phyloP scores from a whole-genome alignment of 2,329 filamentous ascomycete species.

The Didymella pomorum region DNA sequence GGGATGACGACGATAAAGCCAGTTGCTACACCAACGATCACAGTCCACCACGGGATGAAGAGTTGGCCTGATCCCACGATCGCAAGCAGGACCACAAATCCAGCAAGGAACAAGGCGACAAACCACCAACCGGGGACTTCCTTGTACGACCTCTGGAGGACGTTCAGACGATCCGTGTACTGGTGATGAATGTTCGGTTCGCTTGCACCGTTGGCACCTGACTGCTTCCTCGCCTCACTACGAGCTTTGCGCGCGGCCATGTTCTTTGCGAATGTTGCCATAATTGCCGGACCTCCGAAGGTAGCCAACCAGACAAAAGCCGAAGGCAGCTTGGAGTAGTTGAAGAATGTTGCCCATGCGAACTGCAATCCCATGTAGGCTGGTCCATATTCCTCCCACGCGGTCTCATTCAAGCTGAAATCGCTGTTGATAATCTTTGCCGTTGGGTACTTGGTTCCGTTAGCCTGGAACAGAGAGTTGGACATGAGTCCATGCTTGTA shows the following conservation, averaged over 20 bases:
- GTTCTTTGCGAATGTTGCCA: slow-evolving; percentile 54
- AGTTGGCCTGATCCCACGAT: slow-evolving; percentile 62
- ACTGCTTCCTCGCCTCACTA: slow-evolving; percentile 44
- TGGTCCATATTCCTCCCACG: slow-evolving; percentile 59
- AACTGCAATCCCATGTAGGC: slow-evolving; percentile 66
- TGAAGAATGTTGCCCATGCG: slow-evolving; percentile 67
- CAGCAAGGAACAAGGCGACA: slow-evolving; percentile 57
- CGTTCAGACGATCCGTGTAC: slow-evolving; percentile 66
- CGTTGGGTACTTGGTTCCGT: slow-evolving; percentile 58
- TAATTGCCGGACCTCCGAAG: slow-evolving; percentile 62
- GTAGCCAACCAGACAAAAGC: slow-evolving; percentile 66
- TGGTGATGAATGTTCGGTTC: slow-evolving; percentile 58
- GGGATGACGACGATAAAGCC: slow-evolving; percentile 65
- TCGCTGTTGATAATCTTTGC: slow-evolving; percentile 54
- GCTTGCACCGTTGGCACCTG: slow-evolving; percentile 24
- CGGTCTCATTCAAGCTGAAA: slow-evolving; percentile 60
- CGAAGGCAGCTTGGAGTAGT: slow-evolving; percentile 67
- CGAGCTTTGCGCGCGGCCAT: slow-evolving; percentile 22
- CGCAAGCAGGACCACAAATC: slow-evolving; percentile 60
- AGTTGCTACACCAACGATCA: slow-evolving; percentile 64
- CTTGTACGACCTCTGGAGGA: slow-evolving; percentile 64
- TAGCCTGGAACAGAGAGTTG: slow-evolving; percentile 62
- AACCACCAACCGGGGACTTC: slow-evolving; percentile 70
- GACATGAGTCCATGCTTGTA: slow-evolving; percentile 66
- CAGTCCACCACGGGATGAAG: slow-evolving; percentile 68